Evolutionary conservation across 495 filamentous ascomycete species (phyloP).

Genomic region (Xylaria palmicola): DNA sequence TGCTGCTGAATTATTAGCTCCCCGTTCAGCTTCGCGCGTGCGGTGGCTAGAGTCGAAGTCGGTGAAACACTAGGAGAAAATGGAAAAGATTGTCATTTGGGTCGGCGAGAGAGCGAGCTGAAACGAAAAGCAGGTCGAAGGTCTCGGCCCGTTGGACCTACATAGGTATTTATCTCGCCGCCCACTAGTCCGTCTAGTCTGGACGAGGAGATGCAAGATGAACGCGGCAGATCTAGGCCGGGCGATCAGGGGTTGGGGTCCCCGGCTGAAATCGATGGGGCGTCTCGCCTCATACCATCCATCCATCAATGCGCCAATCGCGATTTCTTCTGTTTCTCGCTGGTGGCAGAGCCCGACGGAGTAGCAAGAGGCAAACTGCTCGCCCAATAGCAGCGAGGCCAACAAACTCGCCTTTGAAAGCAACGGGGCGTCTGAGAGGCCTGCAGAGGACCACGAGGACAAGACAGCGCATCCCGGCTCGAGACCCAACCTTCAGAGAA

Average conservation of each 20-base stretch:
- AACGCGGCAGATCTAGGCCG: not conserved
- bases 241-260: not conserved
- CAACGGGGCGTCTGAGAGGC: no score
- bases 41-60: not conserved
- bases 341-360: no score
- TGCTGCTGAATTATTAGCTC: not conserved
- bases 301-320: not conserved
- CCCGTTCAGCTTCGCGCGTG: not conserved
- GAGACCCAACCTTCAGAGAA: not conserved
- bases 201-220: not conserved
- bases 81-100: conserved; percentile 8
- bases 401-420: no score
- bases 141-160: not conserved
- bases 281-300: not conserved
- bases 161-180: not conserved
- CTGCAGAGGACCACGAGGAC: no score
- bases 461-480: no score
- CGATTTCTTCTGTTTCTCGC: not conserved
- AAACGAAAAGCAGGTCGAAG: conserved; percentile 5
- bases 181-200: not conserved
- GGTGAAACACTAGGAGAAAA: not conserved
- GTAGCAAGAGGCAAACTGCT: no score
- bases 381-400: no score
- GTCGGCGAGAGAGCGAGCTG: conserved; percentile 3
- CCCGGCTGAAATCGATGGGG: not conserved